Evolutionary conservation across 139 green algal genomes (phyloP).

Genomic region (Tetraselmis chui): DNA sequence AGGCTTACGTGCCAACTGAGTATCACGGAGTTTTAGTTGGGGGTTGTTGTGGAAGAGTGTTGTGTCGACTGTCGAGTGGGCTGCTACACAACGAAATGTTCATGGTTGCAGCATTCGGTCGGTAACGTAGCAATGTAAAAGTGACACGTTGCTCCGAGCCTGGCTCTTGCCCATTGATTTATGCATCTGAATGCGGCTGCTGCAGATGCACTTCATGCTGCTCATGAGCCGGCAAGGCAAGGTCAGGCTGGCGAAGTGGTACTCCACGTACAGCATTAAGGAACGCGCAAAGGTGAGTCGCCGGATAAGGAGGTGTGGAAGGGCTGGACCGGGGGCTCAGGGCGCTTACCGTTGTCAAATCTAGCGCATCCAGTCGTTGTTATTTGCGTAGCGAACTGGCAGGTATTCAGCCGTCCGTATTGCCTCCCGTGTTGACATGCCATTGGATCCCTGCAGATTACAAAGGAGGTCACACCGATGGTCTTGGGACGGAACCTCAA

Average conservation of each 20-base stretch:
- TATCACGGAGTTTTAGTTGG: too few relatives aligned
- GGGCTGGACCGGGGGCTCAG: background rate
- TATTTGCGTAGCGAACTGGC: background rate
- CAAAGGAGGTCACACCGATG: conserved; percentile 68
- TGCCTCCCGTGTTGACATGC: too few relatives aligned
- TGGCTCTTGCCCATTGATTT: too few relatives aligned
- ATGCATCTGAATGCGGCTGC: too few relatives aligned
- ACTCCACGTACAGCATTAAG: conserved; percentile 86
- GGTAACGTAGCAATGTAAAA: too few relatives aligned
- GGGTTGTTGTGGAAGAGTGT: too few relatives aligned
- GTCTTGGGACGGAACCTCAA: conserved; percentile 55
- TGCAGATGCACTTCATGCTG: conserved; percentile 93
- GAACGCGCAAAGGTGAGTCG: conserved; percentile 75
- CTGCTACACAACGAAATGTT: too few relatives aligned
- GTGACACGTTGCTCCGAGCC: too few relatives aligned
- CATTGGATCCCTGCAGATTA: conserved; percentile 27
- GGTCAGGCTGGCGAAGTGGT: conserved; percentile 95
- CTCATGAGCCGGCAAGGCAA: conserved; percentile 94
- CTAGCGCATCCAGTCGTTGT: background rate
- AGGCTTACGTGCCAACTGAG: too few relatives aligned
- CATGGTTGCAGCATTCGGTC: too few relatives aligned
- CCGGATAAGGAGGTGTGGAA: background rate
- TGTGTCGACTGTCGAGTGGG: too few relatives aligned
- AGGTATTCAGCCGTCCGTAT: background rate
- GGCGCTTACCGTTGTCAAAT: background rate